Base-by-base conservation (phyloP, 495 filamentous ascomycete species). In the Aspergillus saccharolyticus region DNA sequence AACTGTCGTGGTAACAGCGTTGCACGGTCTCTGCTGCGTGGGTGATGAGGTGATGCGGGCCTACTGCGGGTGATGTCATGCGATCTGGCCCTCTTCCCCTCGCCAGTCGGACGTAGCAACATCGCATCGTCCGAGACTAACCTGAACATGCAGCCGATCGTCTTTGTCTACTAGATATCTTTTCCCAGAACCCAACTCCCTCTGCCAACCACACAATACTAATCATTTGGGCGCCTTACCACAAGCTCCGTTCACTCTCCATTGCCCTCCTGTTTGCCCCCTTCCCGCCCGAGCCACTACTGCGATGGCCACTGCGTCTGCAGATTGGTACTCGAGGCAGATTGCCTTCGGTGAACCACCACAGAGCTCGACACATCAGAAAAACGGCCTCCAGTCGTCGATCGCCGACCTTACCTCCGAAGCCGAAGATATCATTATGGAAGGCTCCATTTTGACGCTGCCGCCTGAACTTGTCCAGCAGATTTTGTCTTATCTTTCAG, bases 401-500 rank as follows among this genome's bases (percentile, higher is more conserved):
- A 17, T 46, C 14, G n/a, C 54, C 22, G 42, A 53, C 28, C 17
- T 15, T 21, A 28, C 52, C 19, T 17, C 46, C 24, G 55, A 49
- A n/a, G 17, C 22, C 9, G 17, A 50, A 2, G 48, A 24, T 1
- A 44, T 52, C 8, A n/a, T n/a, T n/a, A 21, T 54, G 20, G 30
- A 55, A n/a, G 62, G 63, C 3, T 56, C 62, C 16, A 54, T 87
- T 3, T 61, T 74, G 24, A 60, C 71, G 25, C 77, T 90, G 1
- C 89, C 89, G 3, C 48, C 78, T 42, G 89, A 91, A 61, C 67
- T 91, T 2, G 71, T 89, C 28, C 73, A 83, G 53, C 64, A 75
- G 15, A 85, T 91, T 46, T 62, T 89, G 15, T 77, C 77, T 19
- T 83, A 82, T 60, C 77, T 91, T 14, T 69, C 76, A 9, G 80